Evolutionary conservation across 1,284 basidiomycete species (phyloP).

Genomic region (Uromyces viciae-fabae): DNA sequence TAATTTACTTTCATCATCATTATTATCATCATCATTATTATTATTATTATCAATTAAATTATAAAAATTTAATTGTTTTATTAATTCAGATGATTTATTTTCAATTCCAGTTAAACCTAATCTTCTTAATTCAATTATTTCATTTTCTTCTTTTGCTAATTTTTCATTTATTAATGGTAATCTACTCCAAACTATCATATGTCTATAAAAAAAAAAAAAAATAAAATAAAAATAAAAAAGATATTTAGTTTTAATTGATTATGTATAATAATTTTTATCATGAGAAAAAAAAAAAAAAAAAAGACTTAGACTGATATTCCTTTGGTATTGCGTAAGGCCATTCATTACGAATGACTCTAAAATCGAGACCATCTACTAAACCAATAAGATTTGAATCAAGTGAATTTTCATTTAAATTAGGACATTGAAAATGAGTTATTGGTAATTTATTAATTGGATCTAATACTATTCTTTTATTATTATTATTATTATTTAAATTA

Average conservation of each 20-base stretch:
- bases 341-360: constrained; percentile 30
- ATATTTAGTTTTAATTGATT: constrained; percentile 15
- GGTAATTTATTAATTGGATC: too few species aligned
- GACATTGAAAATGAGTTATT: too few species aligned
- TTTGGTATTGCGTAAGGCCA: constrained; percentile 33
- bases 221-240: not conserved
- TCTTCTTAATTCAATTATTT: not conserved
- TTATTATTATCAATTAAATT: not conserved
- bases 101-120: constrained; percentile 25
- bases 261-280: not conserved
- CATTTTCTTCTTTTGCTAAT: not conserved
- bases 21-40: not conserved
- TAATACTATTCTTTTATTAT: too few species aligned
- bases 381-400: too few species aligned
- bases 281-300: not conserved
- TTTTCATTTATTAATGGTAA: constrained; percentile 17
- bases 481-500: not conserved
- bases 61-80: not conserved
- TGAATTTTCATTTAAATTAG: too few species aligned
- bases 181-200: constrained; percentile 33
- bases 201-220: constrained; percentile 3
- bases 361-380: constrained; percentile 23
- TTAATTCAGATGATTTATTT: not conserved
- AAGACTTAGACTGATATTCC: constrained; percentile 20
- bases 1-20: not conserved